Evolutionary conservation across 2,329 filamentous ascomycete genomes (phyloP), one percentile per base, ranked within the genome.

Genomic region (Orbilia quercus): DNA sequence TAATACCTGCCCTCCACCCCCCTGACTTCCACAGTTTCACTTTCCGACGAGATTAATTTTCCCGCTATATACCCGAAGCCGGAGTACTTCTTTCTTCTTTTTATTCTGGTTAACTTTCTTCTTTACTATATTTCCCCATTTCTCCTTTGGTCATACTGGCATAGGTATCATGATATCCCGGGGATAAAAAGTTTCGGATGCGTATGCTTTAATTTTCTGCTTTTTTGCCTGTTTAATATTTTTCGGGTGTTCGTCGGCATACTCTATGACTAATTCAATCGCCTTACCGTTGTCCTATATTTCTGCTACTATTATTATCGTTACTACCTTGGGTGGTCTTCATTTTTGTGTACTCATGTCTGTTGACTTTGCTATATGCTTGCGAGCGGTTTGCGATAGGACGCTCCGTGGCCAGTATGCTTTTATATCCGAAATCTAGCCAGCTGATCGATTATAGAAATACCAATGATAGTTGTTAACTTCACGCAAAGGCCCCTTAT

Each of bases 121-220:
- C 14, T n/a, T 25, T 16, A 5, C 12, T 62, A n/a, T 44, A 16
- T 54, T 28, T 53, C 12, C 34, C n/a, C n/a, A n/a, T 22, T 22
- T 44, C 12, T 44, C 4, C 20, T 23, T 51, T 48, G 20, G 22
- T 64, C 47, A 23, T 42, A 55, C 40, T 22, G 34, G 45, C 53
- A 34, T 36, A 40, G 31, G 57, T 28, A 51, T 42, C 44, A 57
- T 66, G 62, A 58, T 67, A 59, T 67, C 63, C 63, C 36, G 53
- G 63, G 63, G 63, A 58, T 40, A 67, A 67, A 65, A 67, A 54
- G 53, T 67, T 60, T 67, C 45, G 36, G 48, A 53, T 59, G 63
- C 53, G 51, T 59, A 57, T 50, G 62, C 48, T 58, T 40, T 53
- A 36, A 36, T 57, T 23, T 22, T 18, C 7, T 55, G 36, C 4